Evolutionary conservation across 371 early-diverging fungal species (phyloP), one percentile per base, ranked within the genome.

Genomic region (Mucor plumbeus): DNA sequence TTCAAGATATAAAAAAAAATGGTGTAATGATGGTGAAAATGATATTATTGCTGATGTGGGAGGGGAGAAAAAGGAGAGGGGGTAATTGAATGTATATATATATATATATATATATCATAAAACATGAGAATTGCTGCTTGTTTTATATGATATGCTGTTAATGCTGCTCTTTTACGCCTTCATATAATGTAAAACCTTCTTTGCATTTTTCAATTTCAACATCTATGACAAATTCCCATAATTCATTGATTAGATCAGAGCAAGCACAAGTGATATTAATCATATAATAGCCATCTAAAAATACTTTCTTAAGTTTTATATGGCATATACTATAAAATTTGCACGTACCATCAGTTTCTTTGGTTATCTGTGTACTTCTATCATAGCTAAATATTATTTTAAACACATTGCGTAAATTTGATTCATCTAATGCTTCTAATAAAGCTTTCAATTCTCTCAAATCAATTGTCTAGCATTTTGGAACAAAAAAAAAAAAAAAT

Each of bases 361-460:
- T 4, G 19, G 57, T 64, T 17, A 3, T 14, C 36, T 56, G 17
- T 41, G 41, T 17, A 14, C 36, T 56, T 10, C 13, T 33, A 44
- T 64, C 64, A 14, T 40, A 56, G 34, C 34, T 15, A 14, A 43
- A 14, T 5, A 64, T 15, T 7, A 64, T 41, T 0, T 21, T 1
- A 13, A 41, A 44, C 11, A 35, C 34, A 8, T 43, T 19, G 13
- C 64, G 43, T 19, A 64, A 21, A 41, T 64, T 10, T 0, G 33
- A 17, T 55, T 64, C 64, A 7, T 64, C 41, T 5, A 64, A 14
- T 41, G 57, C 40, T 44, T 56, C 56, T 3, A 64, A 35, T 17
- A 41, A 33, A 5, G 11, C 15, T 0, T 33, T 33, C 9, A 64
- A 13, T 43, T 43, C 34, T 19, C 19, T 1, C 21, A 64, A 13